Conservation (phyloP, 768 basidiomycete species). For the Lentinula aciculospora region DNA sequence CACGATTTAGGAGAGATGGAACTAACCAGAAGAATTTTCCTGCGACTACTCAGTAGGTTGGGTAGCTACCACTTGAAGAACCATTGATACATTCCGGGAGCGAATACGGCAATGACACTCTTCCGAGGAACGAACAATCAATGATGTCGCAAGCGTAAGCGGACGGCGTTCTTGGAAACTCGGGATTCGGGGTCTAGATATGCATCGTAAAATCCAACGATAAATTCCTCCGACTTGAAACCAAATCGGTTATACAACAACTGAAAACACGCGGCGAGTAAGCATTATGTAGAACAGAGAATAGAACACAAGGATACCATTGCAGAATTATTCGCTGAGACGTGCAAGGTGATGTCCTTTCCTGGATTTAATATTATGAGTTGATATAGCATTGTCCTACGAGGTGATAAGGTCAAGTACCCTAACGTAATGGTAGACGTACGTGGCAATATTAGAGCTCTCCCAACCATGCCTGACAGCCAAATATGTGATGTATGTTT, state of each 20-base stretch:
- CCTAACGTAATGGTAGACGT: conserved; percentile 9
- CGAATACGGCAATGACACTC: not conserved
- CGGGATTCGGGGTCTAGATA: conserved; percentile 68
- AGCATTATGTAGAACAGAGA: not conserved
- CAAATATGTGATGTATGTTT: conserved; percentile 81
- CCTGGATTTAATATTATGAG: conserved; percentile 65
- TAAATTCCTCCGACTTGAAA: conserved; percentile 83
- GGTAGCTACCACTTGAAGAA: not conserved
- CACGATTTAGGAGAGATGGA: not conserved
- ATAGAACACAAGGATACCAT: conserved; percentile 42
- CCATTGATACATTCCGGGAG: not conserved
- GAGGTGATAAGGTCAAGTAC: conserved; percentile 3
- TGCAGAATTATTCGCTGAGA: conserved; percentile 75
- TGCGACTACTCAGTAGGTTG: not conserved
- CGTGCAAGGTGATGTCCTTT: conserved; percentile 78
- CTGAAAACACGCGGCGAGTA: conserved; percentile 25
- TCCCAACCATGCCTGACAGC: conserved; percentile 80
- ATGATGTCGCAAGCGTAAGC: conserved; percentile 61
- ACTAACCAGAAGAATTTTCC: not conserved
- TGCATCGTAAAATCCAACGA: conserved; percentile 75
- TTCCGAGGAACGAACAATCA: conserved; percentile 1
- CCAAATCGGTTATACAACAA: conserved; percentile 82
- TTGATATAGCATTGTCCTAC: conserved; percentile 73
- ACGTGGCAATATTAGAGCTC: conserved; percentile 75
- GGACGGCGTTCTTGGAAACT: conserved; percentile 77